Conservation (phyloP, 2,329 filamentous ascomycete species). For the Juglanconis sp. region DNA sequence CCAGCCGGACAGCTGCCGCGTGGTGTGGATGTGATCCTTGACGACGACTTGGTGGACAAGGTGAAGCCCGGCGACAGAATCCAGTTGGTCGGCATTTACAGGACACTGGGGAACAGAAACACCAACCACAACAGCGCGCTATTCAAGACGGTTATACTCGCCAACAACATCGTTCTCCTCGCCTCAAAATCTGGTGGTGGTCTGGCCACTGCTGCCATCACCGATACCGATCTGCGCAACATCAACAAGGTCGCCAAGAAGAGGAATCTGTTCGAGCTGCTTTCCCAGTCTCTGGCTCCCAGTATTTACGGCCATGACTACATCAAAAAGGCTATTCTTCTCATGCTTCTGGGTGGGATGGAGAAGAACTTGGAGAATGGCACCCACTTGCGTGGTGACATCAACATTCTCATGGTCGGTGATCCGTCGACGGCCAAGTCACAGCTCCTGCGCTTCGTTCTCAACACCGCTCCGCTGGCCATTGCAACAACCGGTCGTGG, state of each 20-base stretch:
- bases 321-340: constrained; percentile 94
- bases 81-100: constrained; percentile 93
- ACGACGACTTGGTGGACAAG: constrained; percentile 92
- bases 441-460: constrained; percentile 92
- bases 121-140: constrained; percentile 85
- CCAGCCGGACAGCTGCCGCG: constrained; percentile 93
- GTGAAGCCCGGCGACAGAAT: constrained; percentile 95
- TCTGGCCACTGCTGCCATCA: constrained; percentile 86
- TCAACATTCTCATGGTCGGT: constrained; percentile 99
- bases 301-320: constrained; percentile 97
- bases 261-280: constrained; percentile 84
- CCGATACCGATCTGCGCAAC: constrained; percentile 94
- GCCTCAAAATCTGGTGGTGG: constrained; percentile 96
- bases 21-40: constrained; percentile 92
- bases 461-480: constrained; percentile 93
- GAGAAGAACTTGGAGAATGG: constrained; percentile 99
- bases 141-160: constrained; percentile 90
- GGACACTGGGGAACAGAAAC: constrained; percentile 92
- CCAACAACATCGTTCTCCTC: constrained; percentile 91
- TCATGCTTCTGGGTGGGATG: constrained; percentile 93
- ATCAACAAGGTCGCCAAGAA: constrained; percentile 98
- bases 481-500: constrained; percentile 96
- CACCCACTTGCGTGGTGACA: constrained; percentile 95
- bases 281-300: constrained; percentile 90
- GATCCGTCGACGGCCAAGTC: constrained; percentile 98